A percentile compares a stretch with the other conserved stretches of the same genome.
phyloP scores from a whole-genome alignment of 805 yeast species.

The Metschnikowia lunata region DNA sequence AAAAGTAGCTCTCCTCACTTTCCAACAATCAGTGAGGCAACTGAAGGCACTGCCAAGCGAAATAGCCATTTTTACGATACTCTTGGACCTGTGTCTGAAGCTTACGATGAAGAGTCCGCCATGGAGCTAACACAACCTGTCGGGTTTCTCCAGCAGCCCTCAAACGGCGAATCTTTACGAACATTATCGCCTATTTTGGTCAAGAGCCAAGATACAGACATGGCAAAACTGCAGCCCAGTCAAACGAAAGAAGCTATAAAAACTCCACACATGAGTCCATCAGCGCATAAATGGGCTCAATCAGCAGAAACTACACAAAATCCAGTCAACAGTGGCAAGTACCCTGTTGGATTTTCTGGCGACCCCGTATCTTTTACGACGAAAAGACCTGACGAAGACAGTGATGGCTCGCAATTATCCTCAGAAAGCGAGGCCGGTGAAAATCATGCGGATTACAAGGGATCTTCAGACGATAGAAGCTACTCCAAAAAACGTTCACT shows the following conservation, averaged over 20 bases:
- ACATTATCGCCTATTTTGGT: conserved; percentile 1
- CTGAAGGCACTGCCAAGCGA: neutral
- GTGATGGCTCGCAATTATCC: neutral
- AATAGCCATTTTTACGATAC: neutral
- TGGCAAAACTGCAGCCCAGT: neutral
- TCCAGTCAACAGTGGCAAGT: neutral
- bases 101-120: conserved; percentile 1
- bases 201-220: conserved; percentile 1
- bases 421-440: conserved; percentile 3
- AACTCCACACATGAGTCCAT: too few species aligned
- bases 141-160: neutral
- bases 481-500: conserved; percentile 4
- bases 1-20: neutral
- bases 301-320: neutral
- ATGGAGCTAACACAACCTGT: conserved; percentile 13
- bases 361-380: neutral
- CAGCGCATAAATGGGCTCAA: too few species aligned
- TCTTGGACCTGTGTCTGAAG: neutral
- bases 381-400: neutral
- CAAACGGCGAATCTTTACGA: neutral
- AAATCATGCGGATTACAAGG: neutral
- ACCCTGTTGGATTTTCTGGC: neutral
- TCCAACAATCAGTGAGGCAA: too few species aligned
- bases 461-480: neutral
- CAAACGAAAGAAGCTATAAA: neutral